Conservation (phyloP, 108 stramenopile genomes). For the Chaetoceros tenuissimus region DNA sequence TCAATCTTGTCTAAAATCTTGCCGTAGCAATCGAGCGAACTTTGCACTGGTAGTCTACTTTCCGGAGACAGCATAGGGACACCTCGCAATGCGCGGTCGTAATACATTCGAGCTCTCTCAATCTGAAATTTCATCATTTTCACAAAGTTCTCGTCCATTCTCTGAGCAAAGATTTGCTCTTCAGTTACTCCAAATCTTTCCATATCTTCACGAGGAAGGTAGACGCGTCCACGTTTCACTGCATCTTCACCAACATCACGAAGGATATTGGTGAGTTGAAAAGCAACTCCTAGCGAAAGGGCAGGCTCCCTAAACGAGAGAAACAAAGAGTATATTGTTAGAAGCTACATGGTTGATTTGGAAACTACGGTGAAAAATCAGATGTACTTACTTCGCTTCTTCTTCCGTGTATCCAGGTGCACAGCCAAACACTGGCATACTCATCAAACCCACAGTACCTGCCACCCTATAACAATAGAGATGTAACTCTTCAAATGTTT, state of each 20-base stretch:
- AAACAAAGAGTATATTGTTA: neutral
- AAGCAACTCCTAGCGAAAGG: constrained; percentile 92
- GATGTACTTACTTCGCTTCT: constrained; percentile 64
- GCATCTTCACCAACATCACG: constrained; percentile 98
- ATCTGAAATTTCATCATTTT: constrained; percentile 94
- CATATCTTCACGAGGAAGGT: constrained; percentile 89
- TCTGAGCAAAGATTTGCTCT: constrained; percentile 82
- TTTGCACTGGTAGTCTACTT: constrained; percentile 84
- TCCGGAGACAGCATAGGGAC: constrained; percentile 88
- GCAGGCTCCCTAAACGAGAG: constrained; percentile 71
- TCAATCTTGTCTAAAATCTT: constrained; percentile 92
- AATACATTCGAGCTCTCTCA: constrained; percentile 87
- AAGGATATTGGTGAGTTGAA: constrained; percentile 98
- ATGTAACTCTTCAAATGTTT: constrained; percentile 90
- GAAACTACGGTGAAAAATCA: neutral
- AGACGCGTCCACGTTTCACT: constrained; percentile 81
- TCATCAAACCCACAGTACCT: constrained; percentile 96
- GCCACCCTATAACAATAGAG: constrained; percentile 97
- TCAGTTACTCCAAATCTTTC: constrained; percentile 85
- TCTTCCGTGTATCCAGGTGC: constrained; percentile 70
- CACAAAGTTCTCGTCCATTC: constrained; percentile 83
- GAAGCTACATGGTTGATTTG: neutral
- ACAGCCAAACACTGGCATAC: constrained; percentile 88
- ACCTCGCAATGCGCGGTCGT: constrained; percentile 86
- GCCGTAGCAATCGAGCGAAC: constrained; percentile 89